Evolutionary conservation across 805 yeast genomes (phyloP).

Genomic region (Blastobotrys robertii): DNA sequence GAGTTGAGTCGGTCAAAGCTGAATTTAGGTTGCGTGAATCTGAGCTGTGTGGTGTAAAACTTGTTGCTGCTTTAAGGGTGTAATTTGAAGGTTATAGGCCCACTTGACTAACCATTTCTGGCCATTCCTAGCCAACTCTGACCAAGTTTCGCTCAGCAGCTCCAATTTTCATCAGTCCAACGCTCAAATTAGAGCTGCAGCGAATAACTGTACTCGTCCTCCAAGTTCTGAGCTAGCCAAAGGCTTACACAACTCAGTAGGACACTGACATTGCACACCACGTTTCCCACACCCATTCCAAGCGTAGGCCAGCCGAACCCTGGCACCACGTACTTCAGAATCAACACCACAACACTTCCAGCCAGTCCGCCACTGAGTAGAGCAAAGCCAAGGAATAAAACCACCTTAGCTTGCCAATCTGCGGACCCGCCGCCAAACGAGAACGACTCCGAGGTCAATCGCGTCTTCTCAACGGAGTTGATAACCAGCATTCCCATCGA

Average conservation of each 20-base stretch:
- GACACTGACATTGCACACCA: conserved; percentile 64
- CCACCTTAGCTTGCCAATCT: conserved; percentile 90
- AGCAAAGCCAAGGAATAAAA: conserved; percentile 86
- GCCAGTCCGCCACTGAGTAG: conserved; percentile 89
- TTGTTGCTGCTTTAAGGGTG: no score
- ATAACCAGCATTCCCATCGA: conserved; percentile 80
- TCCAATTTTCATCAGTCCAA: neutral
- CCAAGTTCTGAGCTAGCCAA: conserved; percentile 93
- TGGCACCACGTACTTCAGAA: conserved; percentile 72
- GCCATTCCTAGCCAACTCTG: no score
- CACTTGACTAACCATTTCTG: no score
- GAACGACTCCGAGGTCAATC: conserved; percentile 33
- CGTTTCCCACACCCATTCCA: conserved; percentile 90
- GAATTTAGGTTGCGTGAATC: no score
- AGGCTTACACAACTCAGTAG: conserved; percentile 82
- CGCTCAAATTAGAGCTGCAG: conserved; percentile 50
- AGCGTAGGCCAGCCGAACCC: conserved; percentile 77
- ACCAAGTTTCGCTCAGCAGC: no score
- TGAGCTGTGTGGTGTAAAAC: no score
- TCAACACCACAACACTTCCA: conserved; percentile 81
- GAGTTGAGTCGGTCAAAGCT: no score
- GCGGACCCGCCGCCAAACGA: conserved; percentile 35
- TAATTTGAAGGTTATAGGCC: no score
- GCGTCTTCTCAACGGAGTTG: conserved; percentile 60
- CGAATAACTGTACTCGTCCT: conserved; percentile 91